Percentiles rank a stretch among this genome's conserved stretches.
These are phyloP conservation scores for Neonectria hederae DNA, from an alignment of 2,329 filamentous ascomycete species.

Conservation along the genomic window DNA sequence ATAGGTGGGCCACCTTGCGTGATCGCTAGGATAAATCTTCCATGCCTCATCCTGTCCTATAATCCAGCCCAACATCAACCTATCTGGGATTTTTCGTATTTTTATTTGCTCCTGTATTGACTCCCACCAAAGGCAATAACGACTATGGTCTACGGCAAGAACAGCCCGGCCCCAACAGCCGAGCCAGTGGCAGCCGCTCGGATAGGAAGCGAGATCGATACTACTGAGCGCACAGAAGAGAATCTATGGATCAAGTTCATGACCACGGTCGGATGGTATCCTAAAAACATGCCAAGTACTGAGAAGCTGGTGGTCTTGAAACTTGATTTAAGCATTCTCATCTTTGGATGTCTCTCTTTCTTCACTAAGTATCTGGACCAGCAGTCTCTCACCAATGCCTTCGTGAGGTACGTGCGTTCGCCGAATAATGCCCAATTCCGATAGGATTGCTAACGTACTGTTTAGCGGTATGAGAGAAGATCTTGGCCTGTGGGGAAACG, in stretches of 20 bases:
- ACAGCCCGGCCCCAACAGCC: too few species aligned
- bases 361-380: constrained; percentile 53
- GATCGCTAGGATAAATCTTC: too few species aligned
- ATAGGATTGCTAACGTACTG: not conserved
- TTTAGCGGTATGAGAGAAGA: constrained; percentile 26
- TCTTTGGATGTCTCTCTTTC: constrained; percentile 52
- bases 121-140: too few species aligned
- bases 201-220: too few species aligned
- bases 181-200: too few species aligned
- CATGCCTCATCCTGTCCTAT: too few species aligned
- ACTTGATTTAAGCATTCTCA: constrained; percentile 50
- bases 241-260: constrained; percentile 42
- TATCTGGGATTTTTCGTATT: too few species aligned
- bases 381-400: constrained; percentile 50
- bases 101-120: too few species aligned
- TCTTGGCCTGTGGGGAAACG: constrained; percentile 17
- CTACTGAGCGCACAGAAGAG: not conserved
- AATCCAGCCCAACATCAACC: too few species aligned
- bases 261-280: constrained; percentile 47
- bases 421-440: constrained; percentile 17
- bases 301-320: constrained; percentile 50
- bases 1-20: too few species aligned
- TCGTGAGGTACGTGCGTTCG: constrained; percentile 44
- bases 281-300: constrained; percentile 41
- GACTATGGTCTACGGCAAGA: too few species aligned